These are phyloP conservation scores for Ziziphus jujuba DNA, from an alignment of 306 rosid genomes.

Conservation along the genomic window DNA sequence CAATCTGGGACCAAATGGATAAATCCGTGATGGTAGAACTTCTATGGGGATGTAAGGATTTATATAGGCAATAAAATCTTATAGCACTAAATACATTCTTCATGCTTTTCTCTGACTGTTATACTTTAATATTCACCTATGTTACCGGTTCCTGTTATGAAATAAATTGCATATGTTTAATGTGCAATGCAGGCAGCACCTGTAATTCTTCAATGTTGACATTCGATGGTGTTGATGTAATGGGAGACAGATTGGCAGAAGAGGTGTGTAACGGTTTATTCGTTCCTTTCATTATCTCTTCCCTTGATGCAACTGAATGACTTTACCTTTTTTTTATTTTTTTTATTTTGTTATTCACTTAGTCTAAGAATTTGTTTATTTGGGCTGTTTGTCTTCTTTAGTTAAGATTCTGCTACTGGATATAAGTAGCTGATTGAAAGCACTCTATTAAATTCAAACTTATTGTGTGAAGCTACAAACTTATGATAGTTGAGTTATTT, in stretches of 20 bases:
- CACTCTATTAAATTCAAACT: neutral
- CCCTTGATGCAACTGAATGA: neutral
- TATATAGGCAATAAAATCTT: neutral
- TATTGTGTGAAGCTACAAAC: constrained; percentile 19
- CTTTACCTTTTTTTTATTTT: neutral
- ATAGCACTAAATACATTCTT: neutral
- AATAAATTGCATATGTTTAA: constrained; percentile 28
- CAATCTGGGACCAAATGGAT: too few species aligned
- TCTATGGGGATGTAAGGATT: too few species aligned
- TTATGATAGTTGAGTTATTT: constrained; percentile 10
- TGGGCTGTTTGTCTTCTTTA: neutral
- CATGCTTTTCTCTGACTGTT: constrained; percentile 6
- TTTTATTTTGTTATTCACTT: neutral
- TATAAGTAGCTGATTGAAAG: neutral
- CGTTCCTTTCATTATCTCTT: constrained; percentile 1
- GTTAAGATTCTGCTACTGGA: neutral
- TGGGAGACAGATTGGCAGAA: constrained; percentile 79
- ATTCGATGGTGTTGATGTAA: constrained; percentile 82
- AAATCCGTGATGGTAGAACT: too few species aligned
- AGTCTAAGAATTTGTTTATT: neutral
- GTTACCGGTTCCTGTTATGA: constrained; percentile 16
- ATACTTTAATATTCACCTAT: constrained; percentile 3
- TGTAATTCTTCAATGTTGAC: constrained; percentile 65
- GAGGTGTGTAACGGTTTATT: constrained; percentile 51
- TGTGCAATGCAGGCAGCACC: constrained; percentile 75